Conservation (phyloP, 2,329 filamentous ascomycete genomes). For the Fusarium oligoseptatum region DNA sequence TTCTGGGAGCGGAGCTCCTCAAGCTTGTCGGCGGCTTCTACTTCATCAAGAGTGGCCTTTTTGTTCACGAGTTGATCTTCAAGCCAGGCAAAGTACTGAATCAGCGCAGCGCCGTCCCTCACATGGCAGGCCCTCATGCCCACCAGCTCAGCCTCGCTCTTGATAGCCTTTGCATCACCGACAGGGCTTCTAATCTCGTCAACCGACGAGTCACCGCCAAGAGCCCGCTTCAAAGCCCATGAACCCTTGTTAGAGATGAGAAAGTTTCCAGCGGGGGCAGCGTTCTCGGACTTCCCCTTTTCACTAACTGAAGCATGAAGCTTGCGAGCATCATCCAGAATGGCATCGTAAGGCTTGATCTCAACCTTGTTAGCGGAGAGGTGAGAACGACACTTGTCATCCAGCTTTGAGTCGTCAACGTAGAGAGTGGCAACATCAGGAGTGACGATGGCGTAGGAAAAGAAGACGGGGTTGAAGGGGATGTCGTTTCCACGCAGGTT, state of each 20-base stretch:
- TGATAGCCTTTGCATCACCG: constrained; percentile 91
- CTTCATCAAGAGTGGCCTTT: constrained; percentile 83
- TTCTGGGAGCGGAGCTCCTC: constrained; percentile 78
- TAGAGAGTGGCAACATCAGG: constrained; percentile 83
- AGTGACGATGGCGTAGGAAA: constrained; percentile 93
- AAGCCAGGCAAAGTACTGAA: constrained; percentile 95
- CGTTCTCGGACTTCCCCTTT: constrained; percentile 51
- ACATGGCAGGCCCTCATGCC: constrained; percentile 97
- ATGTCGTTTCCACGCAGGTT: constrained; percentile 96
- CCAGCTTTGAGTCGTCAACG: constrained; percentile 83
- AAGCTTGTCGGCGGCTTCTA: constrained; percentile 91
- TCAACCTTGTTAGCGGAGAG: constrained; percentile 77
- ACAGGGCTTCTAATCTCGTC: constrained; percentile 91
- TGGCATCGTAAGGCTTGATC: constrained; percentile 84
- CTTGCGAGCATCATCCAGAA: constrained; percentile 82
- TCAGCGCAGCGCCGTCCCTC: constrained; percentile 90
- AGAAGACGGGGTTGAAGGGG: constrained; percentile 98
- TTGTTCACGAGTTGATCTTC: constrained; percentile 87
- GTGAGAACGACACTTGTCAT: constrained; percentile 75
- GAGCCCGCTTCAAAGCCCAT: constrained; percentile 88
- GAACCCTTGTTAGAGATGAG: constrained; percentile 90
- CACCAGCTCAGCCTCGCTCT: constrained; percentile 89
- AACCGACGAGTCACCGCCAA: constrained; percentile 87
- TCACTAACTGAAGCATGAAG: constrained; percentile 61
- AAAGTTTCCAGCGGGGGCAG: constrained; percentile 71